Evolutionary conservation across 371 early-diverging fungal species (phyloP).

Genomic region (Zancudomyces culisetae): DNA sequence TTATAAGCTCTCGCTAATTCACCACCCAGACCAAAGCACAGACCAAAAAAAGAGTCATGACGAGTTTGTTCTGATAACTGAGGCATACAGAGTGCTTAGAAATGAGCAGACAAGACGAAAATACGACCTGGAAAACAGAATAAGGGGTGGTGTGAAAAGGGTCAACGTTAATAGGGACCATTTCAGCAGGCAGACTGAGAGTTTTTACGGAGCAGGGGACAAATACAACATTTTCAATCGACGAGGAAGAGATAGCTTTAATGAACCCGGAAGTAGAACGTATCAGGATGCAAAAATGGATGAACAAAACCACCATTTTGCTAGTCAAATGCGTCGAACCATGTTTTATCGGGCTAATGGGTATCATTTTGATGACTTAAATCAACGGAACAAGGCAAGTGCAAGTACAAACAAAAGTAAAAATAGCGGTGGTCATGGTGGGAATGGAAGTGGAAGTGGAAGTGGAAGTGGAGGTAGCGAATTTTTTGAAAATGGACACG

Average conservation of each 20-base stretch:
- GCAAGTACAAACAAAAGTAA: no score
- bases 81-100: constrained; percentile 1
- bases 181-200: not conserved
- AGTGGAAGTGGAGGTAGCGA: no score
- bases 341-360: not conserved
- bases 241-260: not conserved
- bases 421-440: no score
- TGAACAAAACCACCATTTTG: not conserved
- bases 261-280: not conserved
- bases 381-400: no score
- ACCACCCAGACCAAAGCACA: constrained; percentile 1
- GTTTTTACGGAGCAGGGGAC: not conserved
- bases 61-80: constrained; percentile 1
- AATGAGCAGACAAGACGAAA: constrained; percentile 2
- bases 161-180: not conserved
- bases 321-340: not conserved
- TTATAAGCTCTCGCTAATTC: constrained; percentile 1
- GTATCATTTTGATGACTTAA: not conserved
- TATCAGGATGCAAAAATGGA: not conserved
- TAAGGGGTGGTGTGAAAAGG: not conserved
- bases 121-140: constrained; percentile 2
- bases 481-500: no score
- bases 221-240: not conserved
- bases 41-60: not conserved
- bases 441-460: no score